Conservation (phyloP, 108 stramenopile genomes). For the Conticribra guillardii region DNA sequence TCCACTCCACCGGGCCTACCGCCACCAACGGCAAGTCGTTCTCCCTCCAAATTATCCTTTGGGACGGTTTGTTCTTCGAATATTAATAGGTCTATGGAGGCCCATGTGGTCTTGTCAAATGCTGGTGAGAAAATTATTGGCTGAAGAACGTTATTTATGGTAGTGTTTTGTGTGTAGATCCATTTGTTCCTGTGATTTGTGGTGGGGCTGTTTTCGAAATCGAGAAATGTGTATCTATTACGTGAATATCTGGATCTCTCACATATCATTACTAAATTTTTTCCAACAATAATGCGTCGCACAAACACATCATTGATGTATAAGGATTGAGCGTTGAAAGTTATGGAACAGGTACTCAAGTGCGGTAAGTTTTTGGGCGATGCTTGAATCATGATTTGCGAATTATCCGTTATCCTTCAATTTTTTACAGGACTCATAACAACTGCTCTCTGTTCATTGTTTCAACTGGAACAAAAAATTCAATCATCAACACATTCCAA, state of each 20-base stretch:
- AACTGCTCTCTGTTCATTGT: too few species aligned
- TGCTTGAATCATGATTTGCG: not conserved
- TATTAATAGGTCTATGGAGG: conserved; percentile 95
- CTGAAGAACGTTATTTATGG: not conserved
- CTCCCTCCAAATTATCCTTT: conserved; percentile 71
- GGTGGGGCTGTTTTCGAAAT: too few species aligned
- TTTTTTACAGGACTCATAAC: too few species aligned
- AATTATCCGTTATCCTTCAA: too few species aligned
- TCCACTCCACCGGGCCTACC: conserved; percentile 82
- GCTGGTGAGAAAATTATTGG: conserved; percentile 55
- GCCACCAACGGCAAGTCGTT: conserved; percentile 58
- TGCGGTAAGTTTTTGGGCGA: conserved; percentile 35
- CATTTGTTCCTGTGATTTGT: too few species aligned
- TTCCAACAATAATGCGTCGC: conserved; percentile 1
- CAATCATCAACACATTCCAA: too few species aligned
- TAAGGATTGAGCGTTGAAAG: conserved; percentile 81
- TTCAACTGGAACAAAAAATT: too few species aligned
- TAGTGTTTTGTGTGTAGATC: conserved; percentile 10
- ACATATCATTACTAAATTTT: not conserved
- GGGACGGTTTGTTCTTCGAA: conserved; percentile 91
- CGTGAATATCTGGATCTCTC: too few species aligned
- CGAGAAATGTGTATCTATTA: too few species aligned
- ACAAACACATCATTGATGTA: too few species aligned
- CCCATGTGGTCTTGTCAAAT: conserved; percentile 86
- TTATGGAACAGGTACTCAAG: conserved; percentile 92